Conservation (phyloP, 2,329 filamentous ascomycete genomes). For the Pseudogymnoascus sp. region DNA sequence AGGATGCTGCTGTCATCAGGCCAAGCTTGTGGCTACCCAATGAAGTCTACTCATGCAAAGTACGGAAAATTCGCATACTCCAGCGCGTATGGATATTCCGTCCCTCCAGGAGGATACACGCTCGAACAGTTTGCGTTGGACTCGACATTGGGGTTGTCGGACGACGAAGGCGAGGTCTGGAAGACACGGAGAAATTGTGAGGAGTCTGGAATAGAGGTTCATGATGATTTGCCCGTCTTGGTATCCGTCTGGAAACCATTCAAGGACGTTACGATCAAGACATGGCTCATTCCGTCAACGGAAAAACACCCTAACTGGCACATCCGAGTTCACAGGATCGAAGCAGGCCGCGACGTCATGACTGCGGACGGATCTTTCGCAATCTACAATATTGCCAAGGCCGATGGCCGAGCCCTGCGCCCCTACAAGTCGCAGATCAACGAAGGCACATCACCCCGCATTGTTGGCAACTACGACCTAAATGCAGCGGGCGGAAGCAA, state of each 20-base stretch:
- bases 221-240: constrained; percentile 48
- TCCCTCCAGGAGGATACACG: constrained; percentile 65
- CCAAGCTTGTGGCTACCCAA: constrained; percentile 73
- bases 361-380: constrained; percentile 70
- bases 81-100: constrained; percentile 66
- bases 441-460: constrained; percentile 45
- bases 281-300: constrained; percentile 54
- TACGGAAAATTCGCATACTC: constrained; percentile 75
- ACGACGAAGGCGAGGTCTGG: constrained; percentile 72
- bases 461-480: constrained; percentile 53
- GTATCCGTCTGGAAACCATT: constrained; percentile 65
- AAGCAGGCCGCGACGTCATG: constrained; percentile 51
- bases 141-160: constrained; percentile 65
- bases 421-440: constrained; percentile 39
- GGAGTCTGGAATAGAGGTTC: constrained; percentile 51
- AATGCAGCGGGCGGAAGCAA: constrained; percentile 45
- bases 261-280: constrained; percentile 56
- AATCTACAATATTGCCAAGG: constrained; percentile 46
- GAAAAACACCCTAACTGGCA: constrained; percentile 59
- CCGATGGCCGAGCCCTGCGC: constrained; percentile 42
- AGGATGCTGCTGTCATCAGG: constrained; percentile 68
- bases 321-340: constrained; percentile 53
- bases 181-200: constrained; percentile 63
- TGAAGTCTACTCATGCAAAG: constrained; percentile 74
- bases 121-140: constrained; percentile 70